Base-by-base conservation (phyloP, 805 yeast species). In the Candida tammaniensis region DNA sequence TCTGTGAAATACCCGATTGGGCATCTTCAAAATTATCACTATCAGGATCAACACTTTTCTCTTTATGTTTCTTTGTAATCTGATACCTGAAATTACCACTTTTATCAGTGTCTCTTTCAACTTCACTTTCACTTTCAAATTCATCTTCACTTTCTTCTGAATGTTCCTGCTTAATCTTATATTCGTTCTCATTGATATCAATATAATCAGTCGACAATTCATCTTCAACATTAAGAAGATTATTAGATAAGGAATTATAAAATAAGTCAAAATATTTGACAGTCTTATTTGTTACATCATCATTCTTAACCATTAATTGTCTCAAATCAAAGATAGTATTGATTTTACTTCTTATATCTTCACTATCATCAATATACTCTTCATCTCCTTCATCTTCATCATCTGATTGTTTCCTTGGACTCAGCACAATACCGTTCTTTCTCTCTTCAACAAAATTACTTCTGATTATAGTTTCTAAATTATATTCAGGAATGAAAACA, bases 221-320 rank as follows among this genome's bases (percentile, higher is more conserved):
- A n/a, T n/a, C n/a, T n/a, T n/a, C n/a, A n/a, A n/a, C n/a, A n/a
- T n/a, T n/a, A n/a, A n/a, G n/a, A n/a, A n/a, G n/a, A n/a, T n/a
- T n/a, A 12, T 36, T 33, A 15, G 27, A 26, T 16, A 32, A 26
- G 7, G 29, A 18, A 14, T n/a, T 27, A 23, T 29, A 39, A 30
- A 39, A 32, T 7, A 23, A 22, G 24, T 39, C 43, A 26, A 39
- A 35, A 12, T 17, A 9, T 7, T 24, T 23, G 7, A 35, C 13
- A 10, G 38, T 33, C 7, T 27, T 16, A 3, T 16, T n/a, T 5
- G 12, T 27, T n/a, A 27, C 18, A 7, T 27, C 15, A 2, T 11
- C 9, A 27, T 13, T 21, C 7, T 25, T 14, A 13, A 28, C 29
- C 11, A 34, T 7, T 7, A 34, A 30, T 18, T 16, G 17, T 12